Evolutionary conservation across 495 filamentous ascomycete species (phyloP), one percentile per base, ranked within the genome.

Genomic region (Neurospora intermedia): DNA sequence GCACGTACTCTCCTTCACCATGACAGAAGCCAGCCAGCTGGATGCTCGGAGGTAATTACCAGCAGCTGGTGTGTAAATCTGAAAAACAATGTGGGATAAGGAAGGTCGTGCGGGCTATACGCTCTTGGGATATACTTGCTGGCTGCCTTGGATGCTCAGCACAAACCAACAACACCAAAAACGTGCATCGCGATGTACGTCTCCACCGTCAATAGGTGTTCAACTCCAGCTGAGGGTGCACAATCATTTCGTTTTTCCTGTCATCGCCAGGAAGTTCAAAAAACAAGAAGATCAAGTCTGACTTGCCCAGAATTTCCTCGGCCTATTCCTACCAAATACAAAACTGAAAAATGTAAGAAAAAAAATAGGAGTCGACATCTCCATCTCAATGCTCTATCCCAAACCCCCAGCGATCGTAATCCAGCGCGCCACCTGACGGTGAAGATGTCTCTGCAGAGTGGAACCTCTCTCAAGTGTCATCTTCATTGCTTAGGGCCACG

Each of bases 391-490:
- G 72, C 78, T 78, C 75, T 72, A 73, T 82, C 81, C 83, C 84
- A 84, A 83, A 71, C 85, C 83, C 83, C 82, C 76, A 83, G 84
- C 82, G 81, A 80, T 79, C 84, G 85, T 87, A 76, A 82, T 83
- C 82, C 85, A 84, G 78, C 82, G 78, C 81, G 85, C 85, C 83
- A 86, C 78, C 79, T 82, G 84, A 83, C 83, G 84, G 84, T 81
- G 82, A 82, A 83, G 82, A 84, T 80, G 75, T 69, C 83, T 87
- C 84, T 85, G 85, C 84, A 84, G 84, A 83, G 82, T 87, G 82
- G 82, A 78, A 40, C 83, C 83, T 86, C 82, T 79, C 81, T 84
- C 79, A 87, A 85, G 81, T 71, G 70, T 84, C 38, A 75, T 84
- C 81, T 82, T 82, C 83, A 84, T 84, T 85, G 84, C 82, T 83